A percentile compares a stretch with the other conserved stretches of the same genome.
Conservation (phyloP, 345 rosid genomes). For the Rubroshorea leprosula region DNA sequence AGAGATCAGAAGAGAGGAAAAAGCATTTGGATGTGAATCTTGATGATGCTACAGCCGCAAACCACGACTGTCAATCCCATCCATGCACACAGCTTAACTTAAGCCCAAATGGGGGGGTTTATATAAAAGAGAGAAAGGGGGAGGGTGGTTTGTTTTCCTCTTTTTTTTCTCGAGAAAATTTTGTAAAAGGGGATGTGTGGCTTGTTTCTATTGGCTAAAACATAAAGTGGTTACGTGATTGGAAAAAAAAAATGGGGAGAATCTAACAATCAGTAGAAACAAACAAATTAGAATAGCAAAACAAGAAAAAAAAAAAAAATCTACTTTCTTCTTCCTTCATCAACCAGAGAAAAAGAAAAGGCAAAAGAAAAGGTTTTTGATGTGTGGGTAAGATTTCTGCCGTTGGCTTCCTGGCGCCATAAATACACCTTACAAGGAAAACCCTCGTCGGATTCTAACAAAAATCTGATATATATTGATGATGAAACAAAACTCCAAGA, state of each 20-base stretch:
- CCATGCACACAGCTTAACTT: constrained; percentile 20
- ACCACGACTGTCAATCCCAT: constrained; percentile 45
- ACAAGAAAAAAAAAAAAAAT: constrained; percentile 12
- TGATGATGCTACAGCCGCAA: constrained; percentile 87
- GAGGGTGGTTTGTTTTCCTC: not conserved
- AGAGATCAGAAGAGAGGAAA: not conserved
- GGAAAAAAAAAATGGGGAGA: constrained; percentile 15
- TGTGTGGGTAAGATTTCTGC: not conserved
- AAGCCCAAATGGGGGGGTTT: not conserved
- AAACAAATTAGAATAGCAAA: constrained; percentile 3
- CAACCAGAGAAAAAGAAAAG: not conserved
- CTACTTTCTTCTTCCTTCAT: constrained; percentile 9
- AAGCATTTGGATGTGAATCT: constrained; percentile 69
- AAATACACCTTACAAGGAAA: not conserved
- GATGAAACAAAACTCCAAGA: no score
- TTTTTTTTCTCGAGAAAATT: constrained; percentile 1
- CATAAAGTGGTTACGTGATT: constrained; percentile 20
- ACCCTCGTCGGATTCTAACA: constrained; percentile 12
- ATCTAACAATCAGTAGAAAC: constrained; percentile 12
- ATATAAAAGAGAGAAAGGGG: not conserved
- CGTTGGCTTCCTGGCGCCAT: not conserved
- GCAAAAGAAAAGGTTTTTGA: not conserved
- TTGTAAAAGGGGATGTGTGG: constrained; percentile 20
- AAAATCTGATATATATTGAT: no score
- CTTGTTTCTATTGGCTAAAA: constrained; percentile 21